Percentiles rank a stretch among this genome's conserved stretches.
These are phyloP conservation scores for Taxillus chinensis DNA, from an alignment of 164 flowering plant genomes.

Conservation along the genomic window DNA sequence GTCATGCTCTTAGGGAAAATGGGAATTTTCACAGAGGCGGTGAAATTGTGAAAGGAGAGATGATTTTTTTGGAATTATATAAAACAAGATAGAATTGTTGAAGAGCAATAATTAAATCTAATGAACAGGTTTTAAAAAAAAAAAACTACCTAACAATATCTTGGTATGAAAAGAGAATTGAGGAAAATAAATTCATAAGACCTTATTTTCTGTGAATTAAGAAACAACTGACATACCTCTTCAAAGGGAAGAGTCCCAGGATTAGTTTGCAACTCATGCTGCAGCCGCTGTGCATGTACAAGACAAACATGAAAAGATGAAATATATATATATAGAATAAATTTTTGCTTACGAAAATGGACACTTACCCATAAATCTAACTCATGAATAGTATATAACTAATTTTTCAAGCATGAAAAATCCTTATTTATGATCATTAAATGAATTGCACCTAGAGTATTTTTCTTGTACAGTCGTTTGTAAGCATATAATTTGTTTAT, in stretches of 20 bases:
- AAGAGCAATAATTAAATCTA: too few species aligned
- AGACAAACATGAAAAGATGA: background rate
- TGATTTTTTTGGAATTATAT: too few species aligned
- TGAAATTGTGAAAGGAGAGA: background rate
- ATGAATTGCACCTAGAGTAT: too few species aligned
- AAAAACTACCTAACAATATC: background rate
- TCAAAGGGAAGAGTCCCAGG: conserved; percentile 85
- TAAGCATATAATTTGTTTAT: background rate
- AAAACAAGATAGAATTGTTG: too few species aligned
- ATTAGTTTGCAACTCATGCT: conserved; percentile 48
- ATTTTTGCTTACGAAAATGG: too few species aligned
- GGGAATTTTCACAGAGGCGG: background rate
- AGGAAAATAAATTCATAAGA: background rate
- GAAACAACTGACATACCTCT: conserved; percentile 45
- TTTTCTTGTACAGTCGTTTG: too few species aligned
- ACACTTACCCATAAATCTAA: too few species aligned
- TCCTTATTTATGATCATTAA: too few species aligned
- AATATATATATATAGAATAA: background rate
- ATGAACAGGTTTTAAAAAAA: background rate
- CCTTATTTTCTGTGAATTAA: background rate
- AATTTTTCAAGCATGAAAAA: too few species aligned
- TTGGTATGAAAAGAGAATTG: background rate
- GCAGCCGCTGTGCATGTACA: conserved; percentile 43
- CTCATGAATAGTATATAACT: too few species aligned
- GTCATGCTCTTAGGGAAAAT: background rate